Evolutionary conservation across 306 rosid genomes (phyloP).

Genomic region (Malus domestica): ASM211411v1 NC_041800.1:28924233-28924732

Average conservation of each 20-base stretch:
- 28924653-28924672: conserved; percentile 82
- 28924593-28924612: conserved; percentile 80
- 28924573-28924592: conserved; percentile 71
- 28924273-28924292: conserved; percentile 70
- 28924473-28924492: background rate
- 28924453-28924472: conserved; percentile 68
- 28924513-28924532: conserved; percentile 5
- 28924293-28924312: conserved; percentile 70
- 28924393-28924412: conserved; percentile 98
- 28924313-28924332: conserved; percentile 83
- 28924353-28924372: conserved; percentile 64
- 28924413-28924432: conserved; percentile 89
- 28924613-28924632: conserved; percentile 72
- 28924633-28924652: conserved; percentile 66
- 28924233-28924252: background rate
- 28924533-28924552: conserved; percentile 47
- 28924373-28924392: conserved; percentile 69
- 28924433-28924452: conserved; percentile 43
- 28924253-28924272: conserved; percentile 16
- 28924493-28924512: background rate
- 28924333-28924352: conserved; percentile 71
- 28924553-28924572: conserved; percentile 72
- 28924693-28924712: conserved; percentile 89
- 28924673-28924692: conserved; percentile 84
- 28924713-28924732: conserved; percentile 34